These are phyloP conservation scores for Metschnikowia arizonensis DNA, from an alignment of 805 yeast species.

Conservation along the genomic window DNA sequence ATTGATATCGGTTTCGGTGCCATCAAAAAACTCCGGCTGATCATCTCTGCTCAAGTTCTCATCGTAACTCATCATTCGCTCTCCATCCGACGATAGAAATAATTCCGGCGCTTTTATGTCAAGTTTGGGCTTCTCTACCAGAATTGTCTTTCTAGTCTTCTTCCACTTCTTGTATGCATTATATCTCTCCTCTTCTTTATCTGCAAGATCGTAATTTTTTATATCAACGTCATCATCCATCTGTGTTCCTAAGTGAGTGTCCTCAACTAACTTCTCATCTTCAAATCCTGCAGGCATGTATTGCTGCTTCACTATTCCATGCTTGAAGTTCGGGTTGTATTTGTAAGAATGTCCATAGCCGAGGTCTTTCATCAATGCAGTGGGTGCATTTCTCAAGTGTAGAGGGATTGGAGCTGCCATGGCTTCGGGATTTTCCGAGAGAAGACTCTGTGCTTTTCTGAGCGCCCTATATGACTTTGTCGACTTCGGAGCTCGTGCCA, in stretches of 20 bases:
- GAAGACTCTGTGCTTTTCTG: conserved; percentile 55
- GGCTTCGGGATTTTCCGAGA: conserved; percentile 54
- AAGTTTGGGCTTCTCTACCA: not conserved
- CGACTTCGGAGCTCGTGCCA: conserved; percentile 82
- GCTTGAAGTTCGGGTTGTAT: conserved; percentile 76
- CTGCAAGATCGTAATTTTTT: conserved; percentile 6
- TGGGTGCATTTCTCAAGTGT: conserved; percentile 94
- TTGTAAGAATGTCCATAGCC: conserved; percentile 85
- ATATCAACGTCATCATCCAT: conserved; percentile 16
- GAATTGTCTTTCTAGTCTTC: not conserved
- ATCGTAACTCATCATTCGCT: conserved; percentile 21
- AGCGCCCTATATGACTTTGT: conserved; percentile 83
- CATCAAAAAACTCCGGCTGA: conserved; percentile 39
- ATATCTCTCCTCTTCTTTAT: conserved; percentile 13
- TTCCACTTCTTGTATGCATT: conserved; percentile 15
- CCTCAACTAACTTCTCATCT: conserved; percentile 47
- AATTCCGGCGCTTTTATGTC: not conserved
- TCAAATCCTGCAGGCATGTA: conserved; percentile 62
- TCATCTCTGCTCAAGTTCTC: conserved; percentile 34
- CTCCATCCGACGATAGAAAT: conserved; percentile 12
- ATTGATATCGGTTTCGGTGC: conserved; percentile 19
- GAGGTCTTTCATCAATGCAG: conserved; percentile 79
- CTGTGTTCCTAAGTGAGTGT: conserved; percentile 49
- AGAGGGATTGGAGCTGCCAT: conserved; percentile 66
- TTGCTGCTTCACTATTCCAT: conserved; percentile 70